phyloP scores from a whole-genome alignment of 371 early-diverging fungal species.

The Capillidium heterosporum region DNA sequence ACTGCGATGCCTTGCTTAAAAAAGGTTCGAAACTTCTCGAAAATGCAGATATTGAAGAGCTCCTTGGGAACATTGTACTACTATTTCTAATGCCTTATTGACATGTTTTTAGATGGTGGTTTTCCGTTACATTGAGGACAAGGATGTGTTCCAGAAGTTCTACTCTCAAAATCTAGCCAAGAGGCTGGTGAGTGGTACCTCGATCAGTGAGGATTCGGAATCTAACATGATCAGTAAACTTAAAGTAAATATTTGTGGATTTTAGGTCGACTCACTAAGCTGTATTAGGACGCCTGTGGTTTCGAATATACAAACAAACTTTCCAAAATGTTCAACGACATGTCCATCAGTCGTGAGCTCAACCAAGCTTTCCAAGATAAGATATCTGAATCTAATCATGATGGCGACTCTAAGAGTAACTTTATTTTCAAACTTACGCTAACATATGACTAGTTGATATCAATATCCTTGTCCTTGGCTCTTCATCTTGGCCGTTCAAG shows the following conservation, averaged over 20 bases:
- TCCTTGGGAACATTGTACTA: constrained; percentile 64
- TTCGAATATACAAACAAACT: constrained; percentile 82
- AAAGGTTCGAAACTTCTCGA: constrained; percentile 69
- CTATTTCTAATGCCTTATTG: neutral
- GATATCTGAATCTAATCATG: constrained; percentile 20
- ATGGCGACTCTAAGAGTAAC: constrained; percentile 19
- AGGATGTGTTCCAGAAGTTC: constrained; percentile 88
- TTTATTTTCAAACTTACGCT: neutral
- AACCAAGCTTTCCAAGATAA: constrained; percentile 42
- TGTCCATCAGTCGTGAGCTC: constrained; percentile 67
- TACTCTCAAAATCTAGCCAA: constrained; percentile 77
- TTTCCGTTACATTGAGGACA: constrained; percentile 84
- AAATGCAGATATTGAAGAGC: constrained; percentile 68
- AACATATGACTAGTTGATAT: constrained; percentile 39
- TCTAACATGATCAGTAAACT: constrained; percentile 63
- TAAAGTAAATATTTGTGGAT: constrained; percentile 18
- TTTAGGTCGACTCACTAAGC: constrained; percentile 5
- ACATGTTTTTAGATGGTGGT: constrained; percentile 28
- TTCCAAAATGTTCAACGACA: constrained; percentile 84
- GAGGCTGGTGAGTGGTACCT: constrained; percentile 63
- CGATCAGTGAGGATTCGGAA: constrained; percentile 70
- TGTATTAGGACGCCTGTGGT: constrained; percentile 65
- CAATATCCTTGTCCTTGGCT: constrained; percentile 64
- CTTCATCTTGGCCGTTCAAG: constrained; percentile 81
- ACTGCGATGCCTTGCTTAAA: constrained; percentile 63